Evolutionary conservation across 805 yeast genomes (phyloP), one percentile per base, ranked within the genome.

Genomic region (Yarrowia hollandica): DNA sequence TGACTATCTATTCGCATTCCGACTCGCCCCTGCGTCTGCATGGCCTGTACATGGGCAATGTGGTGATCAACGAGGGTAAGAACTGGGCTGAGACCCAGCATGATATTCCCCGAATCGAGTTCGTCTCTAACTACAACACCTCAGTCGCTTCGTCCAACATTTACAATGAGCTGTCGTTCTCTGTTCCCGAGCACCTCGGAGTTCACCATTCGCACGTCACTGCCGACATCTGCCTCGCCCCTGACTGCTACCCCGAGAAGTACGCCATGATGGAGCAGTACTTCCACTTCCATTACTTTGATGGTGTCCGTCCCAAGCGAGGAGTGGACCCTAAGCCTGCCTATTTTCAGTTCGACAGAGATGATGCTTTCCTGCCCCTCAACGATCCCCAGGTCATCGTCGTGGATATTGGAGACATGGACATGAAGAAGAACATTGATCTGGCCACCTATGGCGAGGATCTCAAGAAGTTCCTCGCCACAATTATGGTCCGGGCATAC

Each of bases 211-310:
- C 46, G 10, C 48, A 35, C 34, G 26, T 52, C 22, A 48, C 58
- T 6, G 39, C 33, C 15, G 30, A 30, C 19, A n/a, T 59, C 12
- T 59, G 61, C 11, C 59, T 59, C 5, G 26, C 61, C 19, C 38
- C 60, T n/a, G 44, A 26, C 26, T 59, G 61, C 18, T 16, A 38
- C 25, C 35, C 58, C 30, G n/a, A 38, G 12, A 8, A 28, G 26
- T 57, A 57, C 28, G 23, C 60, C 31, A 34, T 59, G 56, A 34
- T 44, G 30, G 60, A 55, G 52, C 59, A 46, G 30, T 59, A 38
- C 33, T 44, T 28, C 11, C 19, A 26, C 38, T 54, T 59, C 34
- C 44, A 57, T 21, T 58, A 57, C 44, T 59, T 18, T 31, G 35
- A 54, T 37, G 61, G 61, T 7, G 38, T 22, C 7, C 56, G 41